A percentile compares a stretch with the other conserved stretches of the same genome.
These are phyloP conservation scores for Fusarium phyllophilum DNA, from an alignment of 2,329 filamentous ascomycete genomes.

Conservation along the genomic window DNA sequence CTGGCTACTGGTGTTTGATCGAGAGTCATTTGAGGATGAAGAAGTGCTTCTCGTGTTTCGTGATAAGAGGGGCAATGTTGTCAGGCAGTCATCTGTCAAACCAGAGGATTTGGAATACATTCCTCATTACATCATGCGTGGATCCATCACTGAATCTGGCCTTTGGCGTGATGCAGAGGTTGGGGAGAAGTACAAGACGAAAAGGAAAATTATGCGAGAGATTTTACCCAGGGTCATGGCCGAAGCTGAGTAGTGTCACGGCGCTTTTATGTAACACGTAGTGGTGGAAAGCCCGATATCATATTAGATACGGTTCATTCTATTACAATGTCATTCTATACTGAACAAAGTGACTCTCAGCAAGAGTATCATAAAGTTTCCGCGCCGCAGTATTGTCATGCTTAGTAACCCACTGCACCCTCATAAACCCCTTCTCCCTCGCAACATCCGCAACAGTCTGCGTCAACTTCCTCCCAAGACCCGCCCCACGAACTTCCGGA, in stretches of 20 bases:
- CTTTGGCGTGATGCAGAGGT: background rate
- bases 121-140: background rate
- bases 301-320: background rate
- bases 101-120: accelerated
- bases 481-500: background rate
- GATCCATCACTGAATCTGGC: background rate
- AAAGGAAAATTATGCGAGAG: background rate
- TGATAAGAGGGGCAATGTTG: background rate
- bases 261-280: too few relatives aligned
- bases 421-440: slow-evolving; percentile 15
- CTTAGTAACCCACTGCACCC: slow-evolving; percentile 33
- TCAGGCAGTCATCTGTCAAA: background rate
- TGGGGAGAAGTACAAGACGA: background rate
- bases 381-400: slow-evolving; percentile 22
- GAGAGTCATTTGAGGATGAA: background rate
- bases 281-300: background rate
- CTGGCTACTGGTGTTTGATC: background rate
- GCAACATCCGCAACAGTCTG: slow-evolving; percentile 21
- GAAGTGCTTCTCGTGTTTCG: background rate
- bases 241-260: accelerated
- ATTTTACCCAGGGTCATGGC: background rate
- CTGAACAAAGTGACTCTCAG: slow-evolving; percentile 26
- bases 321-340: slow-evolving; percentile 17
- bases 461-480: slow-evolving; percentile 1
- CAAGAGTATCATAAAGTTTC: slow-evolving; percentile 26